Percentiles rank a stretch among this genome's conserved stretches.
phyloP scores from a whole-genome alignment of 208 protist genomes.

The Crithidia fasciculata region DNA sequence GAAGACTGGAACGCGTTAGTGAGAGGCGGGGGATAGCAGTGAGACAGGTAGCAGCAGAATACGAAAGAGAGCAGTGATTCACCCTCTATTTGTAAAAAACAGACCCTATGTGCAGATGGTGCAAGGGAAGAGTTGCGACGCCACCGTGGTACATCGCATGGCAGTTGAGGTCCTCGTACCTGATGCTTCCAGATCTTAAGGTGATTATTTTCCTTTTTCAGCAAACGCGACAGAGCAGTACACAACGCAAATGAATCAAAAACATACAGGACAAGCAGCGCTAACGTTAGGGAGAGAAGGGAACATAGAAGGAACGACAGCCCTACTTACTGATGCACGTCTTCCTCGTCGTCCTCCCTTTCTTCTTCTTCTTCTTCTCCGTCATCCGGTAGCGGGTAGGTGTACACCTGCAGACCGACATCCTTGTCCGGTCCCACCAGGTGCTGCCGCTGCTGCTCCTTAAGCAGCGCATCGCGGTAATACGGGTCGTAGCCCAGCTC shows the following conservation, averaged over 20 bases:
- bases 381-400: neutral
- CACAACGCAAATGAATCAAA: neutral
- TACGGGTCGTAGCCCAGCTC: slow-evolving; percentile 29
- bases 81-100: neutral
- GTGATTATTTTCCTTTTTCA: neutral
- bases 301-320: neutral
- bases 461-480: neutral
- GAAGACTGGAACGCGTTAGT: no score
- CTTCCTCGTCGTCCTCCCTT: neutral
- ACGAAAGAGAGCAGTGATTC: neutral
- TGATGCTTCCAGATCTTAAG: neutral
- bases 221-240: neutral
- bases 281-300: neutral
- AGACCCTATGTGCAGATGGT: no score
- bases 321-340: neutral
- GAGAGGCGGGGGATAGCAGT: neutral
- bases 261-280: neutral
- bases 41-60: neutral
- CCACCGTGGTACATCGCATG: no score
- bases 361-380: neutral
- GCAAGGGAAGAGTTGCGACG: no score
- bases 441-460: neutral
- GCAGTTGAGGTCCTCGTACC: no score
- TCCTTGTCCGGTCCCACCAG: neutral
- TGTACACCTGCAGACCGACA: slow-evolving; percentile 11